Evolutionary conservation across 345 rosid genomes (phyloP).

Genomic region (Limnanthes douglasii): DNA sequence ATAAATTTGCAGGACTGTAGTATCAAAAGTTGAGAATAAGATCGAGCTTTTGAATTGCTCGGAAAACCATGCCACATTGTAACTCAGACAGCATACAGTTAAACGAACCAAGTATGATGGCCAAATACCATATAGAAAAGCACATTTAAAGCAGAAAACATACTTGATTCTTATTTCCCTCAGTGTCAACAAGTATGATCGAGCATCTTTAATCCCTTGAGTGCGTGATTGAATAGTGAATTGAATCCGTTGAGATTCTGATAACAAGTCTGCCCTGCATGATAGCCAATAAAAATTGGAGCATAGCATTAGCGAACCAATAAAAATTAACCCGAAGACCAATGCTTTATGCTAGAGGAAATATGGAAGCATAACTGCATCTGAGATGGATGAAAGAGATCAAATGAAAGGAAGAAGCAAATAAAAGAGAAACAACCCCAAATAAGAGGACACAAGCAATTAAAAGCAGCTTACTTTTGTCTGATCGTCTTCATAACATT

Average conservation of each 20-base stretch:
- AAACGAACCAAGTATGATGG: too few relatives aligned
- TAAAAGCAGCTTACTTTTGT: conserved; percentile 55
- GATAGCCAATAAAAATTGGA: conserved; percentile 7
- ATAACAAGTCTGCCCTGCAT: conserved; percentile 73
- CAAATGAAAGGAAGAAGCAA: not conserved
- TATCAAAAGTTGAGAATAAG: too few relatives aligned
- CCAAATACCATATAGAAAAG: too few relatives aligned
- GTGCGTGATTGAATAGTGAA: conserved; percentile 50
- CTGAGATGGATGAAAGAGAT: not conserved
- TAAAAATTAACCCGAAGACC: conserved; percentile 1
- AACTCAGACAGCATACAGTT: too few relatives aligned
- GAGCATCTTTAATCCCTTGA: conserved; percentile 71
- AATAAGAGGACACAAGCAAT: not conserved
- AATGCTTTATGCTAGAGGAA: not conserved
- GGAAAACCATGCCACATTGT: too few relatives aligned
- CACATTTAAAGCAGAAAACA: conserved; percentile 4
- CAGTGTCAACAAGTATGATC: conserved; percentile 60
- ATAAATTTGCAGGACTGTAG: too few relatives aligned
- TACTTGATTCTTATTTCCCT: conserved; percentile 69
- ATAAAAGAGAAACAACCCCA: not conserved
- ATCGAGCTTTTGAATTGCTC: too few relatives aligned
- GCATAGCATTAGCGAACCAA: conserved; percentile 5
- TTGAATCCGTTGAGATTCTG: conserved; percentile 74
- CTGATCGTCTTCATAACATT: conserved; percentile 80
- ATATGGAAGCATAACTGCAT: not conserved